These are phyloP conservation scores for Coprinellus micaceus DNA, from an alignment of 768 basidiomycete species.

Conservation along the genomic window DNA sequence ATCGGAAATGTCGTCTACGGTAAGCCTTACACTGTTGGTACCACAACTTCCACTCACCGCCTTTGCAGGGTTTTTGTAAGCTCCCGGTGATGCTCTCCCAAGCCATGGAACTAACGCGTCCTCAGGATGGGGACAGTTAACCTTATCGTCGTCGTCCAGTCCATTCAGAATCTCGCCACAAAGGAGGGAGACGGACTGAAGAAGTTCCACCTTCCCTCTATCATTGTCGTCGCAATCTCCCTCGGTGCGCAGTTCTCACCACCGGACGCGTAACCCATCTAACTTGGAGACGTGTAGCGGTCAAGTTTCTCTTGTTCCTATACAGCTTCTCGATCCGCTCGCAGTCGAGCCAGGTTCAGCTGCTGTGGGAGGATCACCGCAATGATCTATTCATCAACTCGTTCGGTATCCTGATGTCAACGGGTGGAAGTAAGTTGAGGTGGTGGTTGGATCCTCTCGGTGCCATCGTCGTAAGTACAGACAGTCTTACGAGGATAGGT, in stretches of 20 bases:
- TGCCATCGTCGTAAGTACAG: conserved; percentile 59
- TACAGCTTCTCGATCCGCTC: conserved; percentile 79
- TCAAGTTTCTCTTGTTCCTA: conserved; percentile 83
- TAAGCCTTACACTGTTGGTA: conserved; percentile 17
- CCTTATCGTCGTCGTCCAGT: conserved; percentile 86
- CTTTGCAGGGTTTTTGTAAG: conserved; percentile 27
- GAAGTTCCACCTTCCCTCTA: conserved; percentile 73
- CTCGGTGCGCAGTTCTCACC: conserved; percentile 73
- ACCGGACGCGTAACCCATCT: too few relatives aligned
- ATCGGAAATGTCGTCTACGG: conserved; percentile 89
- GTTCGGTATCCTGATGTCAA: conserved; percentile 80
- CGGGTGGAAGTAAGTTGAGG: conserved; percentile 70
- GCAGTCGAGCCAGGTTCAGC: conserved; percentile 85
- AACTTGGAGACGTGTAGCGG: too few relatives aligned
- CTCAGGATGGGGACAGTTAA: conserved; percentile 90
- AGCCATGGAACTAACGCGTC: background rate
- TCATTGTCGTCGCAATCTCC: conserved; percentile 80
- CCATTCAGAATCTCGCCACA: conserved; percentile 62
- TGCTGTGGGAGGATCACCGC: conserved; percentile 95
- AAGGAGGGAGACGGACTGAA: conserved; percentile 52
- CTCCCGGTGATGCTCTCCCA: background rate
- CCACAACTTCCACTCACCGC: conserved; percentile 25
- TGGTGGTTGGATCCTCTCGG: conserved; percentile 88
- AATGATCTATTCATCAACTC: conserved; percentile 88
- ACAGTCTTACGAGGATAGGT: too few relatives aligned